Base-by-base conservation (phyloP, 371 early-diverging fungal species). In the Rhizopus sp. region DNA sequence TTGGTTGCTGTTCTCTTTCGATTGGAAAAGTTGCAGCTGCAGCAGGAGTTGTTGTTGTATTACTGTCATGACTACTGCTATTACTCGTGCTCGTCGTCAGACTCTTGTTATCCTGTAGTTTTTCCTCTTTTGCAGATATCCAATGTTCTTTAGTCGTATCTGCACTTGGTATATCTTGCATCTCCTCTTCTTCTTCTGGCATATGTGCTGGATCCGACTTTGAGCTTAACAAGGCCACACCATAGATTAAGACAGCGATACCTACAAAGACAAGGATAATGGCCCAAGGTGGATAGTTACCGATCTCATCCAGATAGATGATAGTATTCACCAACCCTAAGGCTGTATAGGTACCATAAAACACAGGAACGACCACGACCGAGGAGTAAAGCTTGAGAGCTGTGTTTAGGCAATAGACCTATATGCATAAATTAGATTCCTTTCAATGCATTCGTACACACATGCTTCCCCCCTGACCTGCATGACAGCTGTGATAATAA, bases 331-430 rank as follows among this genome's bases (percentile, higher is more conserved):
- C 73, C 10, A 88, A 62, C 4, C 86, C 84, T 30, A 88, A 66
- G 0, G 85, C 81, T 6, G 86, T 85, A 55, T 87, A 88, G 16
- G 82, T 82, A 38, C 86, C 86, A 58, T 84, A 87, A 54, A 88
- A 88, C 0, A 84, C 80, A n/a, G 89, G 89, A 0, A 87, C 87
- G 2, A 87, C 87, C 17, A 87, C 77, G 0, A 88, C 89, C 5
- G 86, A 82, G 32, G 83, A 74, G 32, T 83, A 85, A 8, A 85
- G 55, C 55, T 86, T 86, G 1, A 88, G 63, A 8, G 82, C 89
- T 9, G 82, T 80, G 64, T 87, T 88, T 29, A 88, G 64, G 52
- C 89, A 88, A 57, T 84, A 87, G 32, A 88, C 81, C 82, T 84
- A 64, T 9, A 40, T 44, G 17, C 1, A 44, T 40, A 45, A 16